These are phyloP conservation scores for Fonsecaea nubica DNA, from an alignment of 2,329 filamentous ascomycete genomes.

Conservation along the genomic window DNA sequence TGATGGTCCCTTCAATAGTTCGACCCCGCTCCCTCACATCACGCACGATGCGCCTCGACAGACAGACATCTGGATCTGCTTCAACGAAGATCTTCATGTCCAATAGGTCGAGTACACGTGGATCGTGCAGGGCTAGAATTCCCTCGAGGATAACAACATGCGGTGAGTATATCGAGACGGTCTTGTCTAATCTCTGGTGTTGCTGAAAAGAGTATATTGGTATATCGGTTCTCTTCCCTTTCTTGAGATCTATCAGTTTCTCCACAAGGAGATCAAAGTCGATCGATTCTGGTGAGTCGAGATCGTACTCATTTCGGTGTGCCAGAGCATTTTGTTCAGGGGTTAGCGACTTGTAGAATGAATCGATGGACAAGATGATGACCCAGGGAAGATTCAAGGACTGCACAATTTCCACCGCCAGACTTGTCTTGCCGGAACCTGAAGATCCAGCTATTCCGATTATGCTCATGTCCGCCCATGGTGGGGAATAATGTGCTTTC, in stretches of 20 bases:
- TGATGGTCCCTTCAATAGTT: slow-evolving; percentile 93
- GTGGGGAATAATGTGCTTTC: slow-evolving; percentile 80
- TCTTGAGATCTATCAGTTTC: slow-evolving; percentile 81
- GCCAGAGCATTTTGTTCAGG: slow-evolving; percentile 79
- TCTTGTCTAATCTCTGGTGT: slow-evolving; percentile 78
- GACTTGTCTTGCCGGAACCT: slow-evolving; percentile 91
- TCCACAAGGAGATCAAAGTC: slow-evolving; percentile 91
- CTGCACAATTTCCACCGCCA: slow-evolving; percentile 88
- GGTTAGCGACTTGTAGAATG: slow-evolving; percentile 91
- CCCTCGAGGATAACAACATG: slow-evolving; percentile 95
- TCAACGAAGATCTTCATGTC: slow-evolving; percentile 99
- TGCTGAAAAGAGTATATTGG: slow-evolving; percentile 95
- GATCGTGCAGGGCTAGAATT: slow-evolving; percentile 92
- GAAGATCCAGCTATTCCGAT: slow-evolving; percentile 96
- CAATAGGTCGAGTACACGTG: slow-evolving; percentile 79
- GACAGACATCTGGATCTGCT: slow-evolving; percentile 90
- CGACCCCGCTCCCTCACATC: slow-evolving; percentile 88
- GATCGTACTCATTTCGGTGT: slow-evolving; percentile 91
- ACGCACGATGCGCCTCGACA: slow-evolving; percentile 83
- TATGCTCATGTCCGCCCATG: slow-evolving; percentile 95
- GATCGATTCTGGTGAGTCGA: slow-evolving; percentile 91
- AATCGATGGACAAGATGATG: slow-evolving; percentile 97
- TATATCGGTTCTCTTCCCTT: slow-evolving; percentile 77
- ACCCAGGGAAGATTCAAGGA: slow-evolving; percentile 95
- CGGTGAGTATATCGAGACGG: slow-evolving; percentile 91